phyloP scores from a whole-genome alignment of 2,329 filamentous ascomycete species.

The Beauveria sp. region DNA sequence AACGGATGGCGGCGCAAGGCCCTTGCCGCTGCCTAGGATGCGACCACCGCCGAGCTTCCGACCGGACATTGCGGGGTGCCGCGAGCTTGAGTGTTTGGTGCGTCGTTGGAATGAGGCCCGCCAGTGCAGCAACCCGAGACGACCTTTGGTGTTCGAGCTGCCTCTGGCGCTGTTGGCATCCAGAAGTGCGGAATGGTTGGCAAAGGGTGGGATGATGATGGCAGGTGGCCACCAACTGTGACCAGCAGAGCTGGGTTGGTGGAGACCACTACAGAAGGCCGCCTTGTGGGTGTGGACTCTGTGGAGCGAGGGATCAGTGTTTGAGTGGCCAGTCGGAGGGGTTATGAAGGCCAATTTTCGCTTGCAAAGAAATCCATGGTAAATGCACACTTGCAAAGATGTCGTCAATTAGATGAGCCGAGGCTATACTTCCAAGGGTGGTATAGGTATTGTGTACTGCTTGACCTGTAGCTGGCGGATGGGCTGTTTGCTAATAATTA shows the following conservation, averaged over 20 bases:
- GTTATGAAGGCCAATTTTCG: not conserved
- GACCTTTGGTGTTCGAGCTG: slow-evolving; percentile 27
- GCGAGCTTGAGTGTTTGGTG: not conserved
- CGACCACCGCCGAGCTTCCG: slow-evolving; percentile 88
- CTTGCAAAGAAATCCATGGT: not conserved
- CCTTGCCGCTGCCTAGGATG: slow-evolving; percentile 79
- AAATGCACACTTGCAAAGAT: too few species aligned
- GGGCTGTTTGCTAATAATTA: too few species aligned
- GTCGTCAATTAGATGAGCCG: too few species aligned
- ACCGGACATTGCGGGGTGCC: slow-evolving; percentile 55
- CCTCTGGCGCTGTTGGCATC: slow-evolving; percentile 15
- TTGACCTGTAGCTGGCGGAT: too few species aligned
- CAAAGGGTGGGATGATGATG: slow-evolving; percentile 9
- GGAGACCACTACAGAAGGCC: not conserved
- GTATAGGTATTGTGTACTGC: too few species aligned
- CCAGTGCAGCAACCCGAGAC: slow-evolving; percentile 18
- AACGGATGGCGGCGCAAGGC: slow-evolving; percentile 58
- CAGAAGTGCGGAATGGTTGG: not conserved
- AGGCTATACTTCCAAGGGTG: too few species aligned
- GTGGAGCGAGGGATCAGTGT: not conserved
- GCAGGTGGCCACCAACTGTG: not conserved
- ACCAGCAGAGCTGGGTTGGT: not conserved
- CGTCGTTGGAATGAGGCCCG: not conserved
- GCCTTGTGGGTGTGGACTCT: not conserved
- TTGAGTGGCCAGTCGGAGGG: not conserved